Evolutionary conservation across 441 rosid genomes (phyloP), one percentile per base, ranked within the genome.

Genomic region (Cnidoscolus chayamansa): DNA sequence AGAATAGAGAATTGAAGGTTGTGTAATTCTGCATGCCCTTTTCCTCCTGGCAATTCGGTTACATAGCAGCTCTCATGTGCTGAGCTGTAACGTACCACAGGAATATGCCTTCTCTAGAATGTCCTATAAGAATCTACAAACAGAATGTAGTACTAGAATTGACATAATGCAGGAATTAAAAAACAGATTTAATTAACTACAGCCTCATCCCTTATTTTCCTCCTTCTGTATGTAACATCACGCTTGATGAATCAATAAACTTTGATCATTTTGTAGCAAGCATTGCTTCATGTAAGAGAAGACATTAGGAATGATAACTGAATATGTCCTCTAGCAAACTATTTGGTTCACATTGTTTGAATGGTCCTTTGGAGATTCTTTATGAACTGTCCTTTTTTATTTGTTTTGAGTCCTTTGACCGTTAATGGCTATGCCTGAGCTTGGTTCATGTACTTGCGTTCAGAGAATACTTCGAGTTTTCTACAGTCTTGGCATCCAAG

Each of bases 391-490:
- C 16, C 58, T 49, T 72, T 20, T 43, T 17, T 17, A 35, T 62
- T 49, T 40, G 61, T 3, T 69, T 43, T 9, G 68, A 40, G 35
- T 76, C 49, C 57, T 51, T 1, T n/a, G n/a, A 65, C 17, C 9
- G 15, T 35, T 53, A 48, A 60, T 68, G 51, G 30, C 11, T 25
- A 54, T 61, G 63, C 67, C 70, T 70, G 9, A 47, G 20, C 48
- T 45, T 55, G 51, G 16, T 55, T 59, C 19, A 11, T 11, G 65
- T 75, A n/a, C 5, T 56, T 72, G 19, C 61, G 4, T 77, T 77
- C 90, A 92, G 98, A 81, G 85, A 55, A 17, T 81, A 32, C 77
- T 84, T 65, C 65, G 72, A 76, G 74, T 74, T 37, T 87, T 81
- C 84, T 30, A 71, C 75, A 71, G 53, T 67, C 82, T 90, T 7